phyloP scores from a whole-genome alignment of 768 basidiomycete genomes.

The Dacryopinax spathularia region DNA sequence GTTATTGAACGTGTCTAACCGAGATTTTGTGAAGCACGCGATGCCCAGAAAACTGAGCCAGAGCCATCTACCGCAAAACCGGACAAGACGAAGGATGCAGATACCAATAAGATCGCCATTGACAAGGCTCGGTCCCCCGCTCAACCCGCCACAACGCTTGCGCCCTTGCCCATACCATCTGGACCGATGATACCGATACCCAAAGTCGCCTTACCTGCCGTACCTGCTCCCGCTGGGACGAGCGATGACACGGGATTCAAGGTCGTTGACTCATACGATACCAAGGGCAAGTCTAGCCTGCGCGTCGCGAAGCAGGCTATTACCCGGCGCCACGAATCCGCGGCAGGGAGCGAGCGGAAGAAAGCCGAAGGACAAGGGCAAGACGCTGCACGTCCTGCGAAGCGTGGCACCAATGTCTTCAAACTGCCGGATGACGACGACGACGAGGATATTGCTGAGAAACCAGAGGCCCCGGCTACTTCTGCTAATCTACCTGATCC shows the following conservation, averaged over 20 bases:
- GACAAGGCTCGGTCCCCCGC: too few species aligned
- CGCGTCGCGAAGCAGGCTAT: not conserved
- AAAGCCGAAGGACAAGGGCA: not conserved
- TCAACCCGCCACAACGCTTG: not conserved
- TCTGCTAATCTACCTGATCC: not conserved
- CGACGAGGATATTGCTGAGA: not conserved
- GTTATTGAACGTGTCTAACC: not conserved
- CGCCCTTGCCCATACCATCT: not conserved
- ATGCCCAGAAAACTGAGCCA: not conserved
- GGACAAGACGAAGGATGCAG: not conserved
- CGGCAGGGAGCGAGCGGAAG: not conserved
- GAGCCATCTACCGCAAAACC: not conserved
- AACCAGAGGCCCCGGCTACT: not conserved
- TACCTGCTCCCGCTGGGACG: not conserved
- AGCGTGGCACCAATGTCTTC: not conserved
- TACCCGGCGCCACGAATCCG: not conserved
- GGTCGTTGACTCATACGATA: conserved; percentile 14
- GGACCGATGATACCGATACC: not conserved
- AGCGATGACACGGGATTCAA: not conserved
- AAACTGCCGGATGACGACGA: not conserved
- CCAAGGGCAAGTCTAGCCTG: conserved; percentile 15
- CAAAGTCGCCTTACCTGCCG: not conserved
- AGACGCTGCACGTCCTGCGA: not conserved
- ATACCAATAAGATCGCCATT: not conserved
- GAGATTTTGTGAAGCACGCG: not conserved